Base-by-base conservation (phyloP, 768 basidiomycete species). In the Multifurca ochricompacta region DNA sequence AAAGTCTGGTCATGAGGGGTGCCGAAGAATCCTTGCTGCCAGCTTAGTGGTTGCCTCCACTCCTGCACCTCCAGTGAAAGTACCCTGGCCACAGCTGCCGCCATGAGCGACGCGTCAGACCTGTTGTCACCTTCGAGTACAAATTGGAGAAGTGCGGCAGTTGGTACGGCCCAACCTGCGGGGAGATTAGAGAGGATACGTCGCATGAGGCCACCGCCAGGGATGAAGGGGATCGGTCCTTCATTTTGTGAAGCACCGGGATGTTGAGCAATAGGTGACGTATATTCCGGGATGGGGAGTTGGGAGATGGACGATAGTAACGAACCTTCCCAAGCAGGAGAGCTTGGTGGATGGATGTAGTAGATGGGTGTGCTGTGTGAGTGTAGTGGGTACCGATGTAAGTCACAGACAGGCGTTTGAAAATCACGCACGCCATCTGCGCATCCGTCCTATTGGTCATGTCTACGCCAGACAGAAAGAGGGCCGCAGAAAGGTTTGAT, bases 41-140 rank as follows among this genome's bases (percentile, higher is more conserved):
- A 89, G 62, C 84, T 80, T 16, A 55, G 64, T n/a, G 86, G 87
- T 62, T 83, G 74, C 58, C 64, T 78, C 85, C 85, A 87, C 60
- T 71, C 64, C 51, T 48, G 53, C 51, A 63, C 51, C 36, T 68
- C 71, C 16, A 70, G 58, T 3, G 68, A 73, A 28, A 85, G 48
- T 3, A 77, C 72, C 57, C 76, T 81, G 37, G 73, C 70, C 6
- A 76, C 72, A 25, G 76, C 78, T 5, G 71, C 69, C 3, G 86
- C 84, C 37, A 87, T 71, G 32, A 82, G 63, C 18, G 73, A 71
- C 0, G 89, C 88, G 65, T 92, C 89, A 16, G 66, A 72, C 54
- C 83, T 74, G 62, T 92, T 92, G 66, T 92, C 90, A 2, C 90
- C 89, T 64, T 92, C 89, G 54, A 87, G 72, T 10, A 81, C 87